Conservation (phyloP, 2,329 filamentous ascomycete genomes). For the Aureobasidium lini region DNA sequence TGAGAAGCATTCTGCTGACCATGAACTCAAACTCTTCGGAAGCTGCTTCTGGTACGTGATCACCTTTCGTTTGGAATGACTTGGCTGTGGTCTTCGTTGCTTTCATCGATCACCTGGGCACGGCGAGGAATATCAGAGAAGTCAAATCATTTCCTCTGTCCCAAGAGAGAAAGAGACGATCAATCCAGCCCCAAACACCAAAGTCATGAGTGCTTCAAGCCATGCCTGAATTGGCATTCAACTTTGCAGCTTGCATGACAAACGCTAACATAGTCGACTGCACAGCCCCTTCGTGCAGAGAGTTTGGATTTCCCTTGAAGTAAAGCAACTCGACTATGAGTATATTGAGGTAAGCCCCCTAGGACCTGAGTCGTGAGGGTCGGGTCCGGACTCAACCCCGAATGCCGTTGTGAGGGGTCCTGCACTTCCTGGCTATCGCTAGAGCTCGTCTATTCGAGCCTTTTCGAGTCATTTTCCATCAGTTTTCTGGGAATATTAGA, state of each 20-base stretch:
- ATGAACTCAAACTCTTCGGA: slow-evolving; percentile 69
- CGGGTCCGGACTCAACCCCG: too few species aligned
- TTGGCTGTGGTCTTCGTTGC: not conserved
- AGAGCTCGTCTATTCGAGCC: too few species aligned
- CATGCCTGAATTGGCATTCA: not conserved
- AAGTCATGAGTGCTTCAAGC: not conserved
- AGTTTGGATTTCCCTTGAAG: slow-evolving; percentile 81
- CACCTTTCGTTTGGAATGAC: not conserved
- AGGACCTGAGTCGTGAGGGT: not conserved
- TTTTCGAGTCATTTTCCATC: too few species aligned
- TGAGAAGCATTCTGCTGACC: slow-evolving; percentile 61
- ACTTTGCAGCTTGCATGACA: not conserved
- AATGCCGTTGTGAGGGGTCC: too few species aligned
- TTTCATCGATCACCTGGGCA: not conserved
- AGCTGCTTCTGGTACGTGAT: slow-evolving; percentile 67
- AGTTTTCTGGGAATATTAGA: too few species aligned
- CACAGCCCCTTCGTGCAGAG: slow-evolving; percentile 73
- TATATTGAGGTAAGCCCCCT: slow-evolving; percentile 55
- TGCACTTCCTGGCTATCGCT: too few species aligned
- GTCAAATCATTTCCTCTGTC: too few species aligned
- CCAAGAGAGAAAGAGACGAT: too few species aligned
- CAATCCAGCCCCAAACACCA: not conserved
- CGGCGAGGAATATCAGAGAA: too few species aligned
- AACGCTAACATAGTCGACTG: not conserved
- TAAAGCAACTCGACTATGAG: slow-evolving; percentile 71